These are phyloP conservation scores for Lotmaria passim DNA, from an alignment of 208 protist species.

Conservation along the genomic window DNA sequence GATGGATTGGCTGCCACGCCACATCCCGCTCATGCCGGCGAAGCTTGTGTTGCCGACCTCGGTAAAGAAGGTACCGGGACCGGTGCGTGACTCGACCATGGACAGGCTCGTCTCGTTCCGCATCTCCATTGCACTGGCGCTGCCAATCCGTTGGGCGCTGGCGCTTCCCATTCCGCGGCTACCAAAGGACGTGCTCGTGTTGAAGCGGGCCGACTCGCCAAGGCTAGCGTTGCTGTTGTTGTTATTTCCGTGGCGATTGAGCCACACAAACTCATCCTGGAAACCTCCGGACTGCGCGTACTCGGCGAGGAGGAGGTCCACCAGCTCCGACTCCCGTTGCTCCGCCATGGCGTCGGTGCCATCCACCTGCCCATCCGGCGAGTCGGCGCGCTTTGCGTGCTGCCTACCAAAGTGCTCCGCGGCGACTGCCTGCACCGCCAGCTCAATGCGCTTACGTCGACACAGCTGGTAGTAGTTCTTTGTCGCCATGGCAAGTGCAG, in stretches of 20 bases:
- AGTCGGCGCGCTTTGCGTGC: background rate
- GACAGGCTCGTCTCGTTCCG: constrained; percentile 11
- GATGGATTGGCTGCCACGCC: constrained; percentile 14
- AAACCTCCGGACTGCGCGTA: constrained; percentile 28
- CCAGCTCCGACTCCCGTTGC: constrained; percentile 24
- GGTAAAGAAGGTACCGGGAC: constrained; percentile 6
- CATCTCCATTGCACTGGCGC: constrained; percentile 9
- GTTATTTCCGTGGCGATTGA: background rate
- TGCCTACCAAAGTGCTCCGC: background rate
- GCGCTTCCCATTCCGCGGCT: background rate
- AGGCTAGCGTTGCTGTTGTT: background rate
- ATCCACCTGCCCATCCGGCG: background rate
- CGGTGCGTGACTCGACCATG: constrained; percentile 9
- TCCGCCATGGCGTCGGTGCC: background rate
- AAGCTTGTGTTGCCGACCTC: constrained; percentile 5
- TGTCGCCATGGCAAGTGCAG: constrained; percentile 79
- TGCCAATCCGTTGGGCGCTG: constrained; percentile 11
- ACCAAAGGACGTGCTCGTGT: constrained; percentile 14
- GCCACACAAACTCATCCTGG: constrained; percentile 3
- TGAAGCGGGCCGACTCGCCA: constrained; percentile 2
- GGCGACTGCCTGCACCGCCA: constrained; percentile 19
- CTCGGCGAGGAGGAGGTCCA: constrained; percentile 33
- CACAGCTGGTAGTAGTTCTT: constrained; percentile 65
- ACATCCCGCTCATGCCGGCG: background rate
- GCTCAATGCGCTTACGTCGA: constrained; percentile 34